phyloP scores from a whole-genome alignment of 106 monocot species.

The Xerophyta viscosa region DNA sequence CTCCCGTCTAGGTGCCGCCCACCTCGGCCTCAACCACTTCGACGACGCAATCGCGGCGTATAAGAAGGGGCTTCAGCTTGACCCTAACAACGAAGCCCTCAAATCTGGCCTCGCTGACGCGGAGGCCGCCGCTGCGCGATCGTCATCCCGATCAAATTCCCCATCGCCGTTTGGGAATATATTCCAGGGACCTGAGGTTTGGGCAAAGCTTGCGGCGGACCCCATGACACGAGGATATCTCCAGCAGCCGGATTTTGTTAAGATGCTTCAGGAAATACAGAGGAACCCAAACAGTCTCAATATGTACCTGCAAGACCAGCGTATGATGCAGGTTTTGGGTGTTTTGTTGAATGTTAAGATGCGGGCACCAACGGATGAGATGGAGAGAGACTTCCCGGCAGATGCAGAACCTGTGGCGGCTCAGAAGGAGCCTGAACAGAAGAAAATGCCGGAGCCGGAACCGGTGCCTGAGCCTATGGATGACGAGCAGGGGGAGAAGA shows the following conservation, averaged over 20 bases:
- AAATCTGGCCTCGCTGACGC: conserved; percentile 87
- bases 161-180: conserved; percentile 67
- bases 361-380: conserved; percentile 24
- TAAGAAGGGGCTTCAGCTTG: conserved; percentile 67
- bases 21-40: conserved; percentile 56
- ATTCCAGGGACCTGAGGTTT: conserved; percentile 83
- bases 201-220: conserved; percentile 88
- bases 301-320: conserved; percentile 60
- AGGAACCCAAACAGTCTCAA: conserved; percentile 68
- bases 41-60: conserved; percentile 59
- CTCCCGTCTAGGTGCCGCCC: conserved; percentile 90
- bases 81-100: conserved; percentile 68
- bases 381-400: conserved; percentile 27
- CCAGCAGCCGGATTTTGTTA: conserved; percentile 86
- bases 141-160: not conserved
- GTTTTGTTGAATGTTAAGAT: conserved; percentile 80
- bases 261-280: conserved; percentile 90
- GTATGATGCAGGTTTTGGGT: conserved; percentile 86
- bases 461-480: conserved; percentile 43
- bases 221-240: conserved; percentile 66
- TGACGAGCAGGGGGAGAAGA: conserved; percentile 41
- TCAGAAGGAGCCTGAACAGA: not conserved
- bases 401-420: conserved; percentile 4
- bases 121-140: conserved; percentile 14
- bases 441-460: conserved; percentile 21